A percentile compares a stretch with the other conserved stretches of the same genome.
phyloP scores from a whole-genome alignment of 179 eudicot species.

The Beta corolliflora region DNA sequence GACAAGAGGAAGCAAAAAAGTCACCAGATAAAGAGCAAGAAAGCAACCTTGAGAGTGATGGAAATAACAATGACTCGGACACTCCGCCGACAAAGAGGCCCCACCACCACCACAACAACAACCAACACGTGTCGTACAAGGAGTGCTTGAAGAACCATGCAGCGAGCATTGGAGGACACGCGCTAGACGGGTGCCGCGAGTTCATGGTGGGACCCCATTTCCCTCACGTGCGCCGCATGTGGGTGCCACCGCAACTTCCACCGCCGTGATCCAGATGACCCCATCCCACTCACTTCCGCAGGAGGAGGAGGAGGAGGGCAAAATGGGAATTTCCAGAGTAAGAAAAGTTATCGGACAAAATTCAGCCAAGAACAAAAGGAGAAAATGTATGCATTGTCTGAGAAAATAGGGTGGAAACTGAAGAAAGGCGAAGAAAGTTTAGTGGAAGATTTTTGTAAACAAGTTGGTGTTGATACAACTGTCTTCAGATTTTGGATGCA shows the following conservation, averaged over 20 bases:
- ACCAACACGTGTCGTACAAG: constrained; percentile 37
- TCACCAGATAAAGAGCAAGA: too few relatives aligned
- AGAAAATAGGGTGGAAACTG: constrained; percentile 47
- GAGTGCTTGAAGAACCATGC: constrained; percentile 55
- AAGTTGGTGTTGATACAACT: constrained; percentile 35
- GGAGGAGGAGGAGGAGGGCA: constrained; percentile 9
- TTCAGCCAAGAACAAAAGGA: constrained; percentile 48
- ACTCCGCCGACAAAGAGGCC: constrained; percentile 9
- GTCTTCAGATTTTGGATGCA: constrained; percentile 57
- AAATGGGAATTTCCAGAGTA: constrained; percentile 23
- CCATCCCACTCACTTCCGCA: constrained; percentile 27
- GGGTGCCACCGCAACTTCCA: constrained; percentile 56
- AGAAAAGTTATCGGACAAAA: constrained; percentile 40
- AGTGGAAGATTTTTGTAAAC: constrained; percentile 33
- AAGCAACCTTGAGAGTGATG: too few relatives aligned
- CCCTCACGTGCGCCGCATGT: constrained; percentile 50
- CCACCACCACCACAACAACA: constrained; percentile 10
- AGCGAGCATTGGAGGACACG: constrained; percentile 49
- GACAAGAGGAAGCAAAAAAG: too few relatives aligned
- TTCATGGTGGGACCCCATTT: constrained; percentile 44
- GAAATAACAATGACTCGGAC: too few relatives aligned
- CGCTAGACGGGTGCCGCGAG: constrained; percentile 49
- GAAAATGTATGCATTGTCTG: constrained; percentile 46
- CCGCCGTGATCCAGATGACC: constrained; percentile 54
- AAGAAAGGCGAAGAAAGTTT: constrained; percentile 32